phyloP scores from a whole-genome alignment of 768 basidiomycete genomes.

The Amanita jacksonii region DNA sequence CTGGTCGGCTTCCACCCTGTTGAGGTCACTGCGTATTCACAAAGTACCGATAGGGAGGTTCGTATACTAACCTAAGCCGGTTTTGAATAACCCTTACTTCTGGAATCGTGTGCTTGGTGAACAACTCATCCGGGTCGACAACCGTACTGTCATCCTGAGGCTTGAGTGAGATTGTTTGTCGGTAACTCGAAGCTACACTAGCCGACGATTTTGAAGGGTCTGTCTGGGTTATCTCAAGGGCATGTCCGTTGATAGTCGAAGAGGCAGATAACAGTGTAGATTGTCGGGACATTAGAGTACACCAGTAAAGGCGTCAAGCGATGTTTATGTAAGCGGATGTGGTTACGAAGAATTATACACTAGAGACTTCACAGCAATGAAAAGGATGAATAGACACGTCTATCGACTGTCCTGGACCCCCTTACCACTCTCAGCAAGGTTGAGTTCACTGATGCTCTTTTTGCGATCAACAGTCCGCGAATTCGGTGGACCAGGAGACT shows the following conservation, averaged over 20 bases:
- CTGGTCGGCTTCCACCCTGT: slow-evolving; percentile 70
- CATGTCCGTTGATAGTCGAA: neutral
- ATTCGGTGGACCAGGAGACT: slow-evolving; percentile 15
- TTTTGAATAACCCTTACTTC: slow-evolving; percentile 63
- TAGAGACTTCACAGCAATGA: slow-evolving; percentile 8
- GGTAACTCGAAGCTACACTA: neutral
- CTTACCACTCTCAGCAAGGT: slow-evolving; percentile 23
- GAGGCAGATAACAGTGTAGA: neutral
- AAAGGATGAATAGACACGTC: slow-evolving; percentile 6
- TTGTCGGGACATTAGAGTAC: slow-evolving; percentile 1
- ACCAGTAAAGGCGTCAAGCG: neutral
- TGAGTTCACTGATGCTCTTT: slow-evolving; percentile 28
- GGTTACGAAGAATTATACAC: too few species aligned
- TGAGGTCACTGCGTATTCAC: neutral
- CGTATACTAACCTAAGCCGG: slow-evolving; percentile 46
- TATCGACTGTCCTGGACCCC: slow-evolving; percentile 23
- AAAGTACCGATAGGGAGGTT: neutral
- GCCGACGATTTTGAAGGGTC: neutral
- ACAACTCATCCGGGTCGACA: slow-evolving; percentile 63
- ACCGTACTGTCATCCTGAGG: slow-evolving; percentile 8
- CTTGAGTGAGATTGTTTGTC: slow-evolving; percentile 1
- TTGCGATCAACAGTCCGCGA: slow-evolving; percentile 16
- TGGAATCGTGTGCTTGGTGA: slow-evolving; percentile 56
- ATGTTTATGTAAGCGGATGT: slow-evolving; percentile 1
- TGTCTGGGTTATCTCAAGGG: neutral